A percentile compares a stretch with the other conserved stretches of the same genome.
These are phyloP conservation scores for Trichoderma pleuroti DNA, from an alignment of 2,329 filamentous ascomycete species.

Conservation along the genomic window DNA sequence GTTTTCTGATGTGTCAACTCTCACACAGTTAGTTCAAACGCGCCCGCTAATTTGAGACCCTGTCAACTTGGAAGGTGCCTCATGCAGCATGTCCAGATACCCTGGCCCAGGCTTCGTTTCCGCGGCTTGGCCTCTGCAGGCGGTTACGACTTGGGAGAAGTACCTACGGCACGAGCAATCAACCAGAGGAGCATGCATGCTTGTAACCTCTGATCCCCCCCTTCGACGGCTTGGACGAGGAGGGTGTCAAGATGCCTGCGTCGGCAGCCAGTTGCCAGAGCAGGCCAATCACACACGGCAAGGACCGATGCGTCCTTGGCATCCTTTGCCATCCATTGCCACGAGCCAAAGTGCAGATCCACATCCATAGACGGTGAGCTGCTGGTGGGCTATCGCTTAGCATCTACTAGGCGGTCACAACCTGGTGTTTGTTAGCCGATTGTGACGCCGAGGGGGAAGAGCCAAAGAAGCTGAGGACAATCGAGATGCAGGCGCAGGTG, in stretches of 20 bases:
- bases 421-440: background rate
- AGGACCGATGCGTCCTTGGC: background rate
- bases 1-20: constrained; percentile 20
- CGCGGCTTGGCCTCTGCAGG: constrained; percentile 11
- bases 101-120: constrained; percentile 11
- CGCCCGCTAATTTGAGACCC: constrained; percentile 15
- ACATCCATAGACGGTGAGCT: background rate
- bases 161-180: background rate
- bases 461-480: background rate
- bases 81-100: constrained; percentile 10
- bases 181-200: background rate
- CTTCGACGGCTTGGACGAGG: background rate
- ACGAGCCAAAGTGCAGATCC: constrained; percentile 10
- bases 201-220: background rate
- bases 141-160: background rate
- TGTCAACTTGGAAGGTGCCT: constrained; percentile 1
- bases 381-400: background rate
- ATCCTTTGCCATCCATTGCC: background rate
- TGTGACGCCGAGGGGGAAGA: background rate
- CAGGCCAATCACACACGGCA: background rate
- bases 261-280: background rate
- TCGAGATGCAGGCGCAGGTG: background rate
- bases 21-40: background rate
- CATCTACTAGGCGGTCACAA: background rate
- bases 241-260: background rate